Evolutionary conservation across 495 filamentous ascomycete genomes (phyloP), one percentile per base, ranked within the genome.

Genomic region (Penicillium riverlandense): DNA sequence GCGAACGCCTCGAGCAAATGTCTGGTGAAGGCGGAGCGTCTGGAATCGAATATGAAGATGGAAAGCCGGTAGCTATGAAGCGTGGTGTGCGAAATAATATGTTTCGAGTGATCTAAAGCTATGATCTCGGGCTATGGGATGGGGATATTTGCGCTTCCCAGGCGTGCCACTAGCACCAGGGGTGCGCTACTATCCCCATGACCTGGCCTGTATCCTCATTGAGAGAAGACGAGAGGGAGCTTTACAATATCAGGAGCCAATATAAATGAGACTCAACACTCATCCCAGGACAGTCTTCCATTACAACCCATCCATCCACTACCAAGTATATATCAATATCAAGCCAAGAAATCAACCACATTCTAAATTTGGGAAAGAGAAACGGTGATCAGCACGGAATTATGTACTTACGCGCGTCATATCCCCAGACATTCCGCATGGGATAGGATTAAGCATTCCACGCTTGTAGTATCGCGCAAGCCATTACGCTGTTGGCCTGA

Each of bases 41-140:
- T n/a, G 88, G 88, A 1, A 69, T 90, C 8, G 87, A 91, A 64
- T 80, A 83, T 48, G 86, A 90, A 58, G 76, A 90, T 50, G 88
- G 88, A 0, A 71, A 83, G 54, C 78, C 86, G 1, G 78, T 76
- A 8, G 69, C 82, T 1, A 86, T 91, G 84, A 92, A 90, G 63
- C 70, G 86, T 37, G 70, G 80, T 29, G 88, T 91, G 7, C 80
- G 70, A 51, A 77, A 84, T 34, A 88, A 90, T 50, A 90, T 90
- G 84, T 90, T 91, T 53, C 67, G 80, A 28, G 71, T 80, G 48
- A 85, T 81, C 28, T 83, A 47, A 72, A 16, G 10, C 31, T 2
- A 33, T 1, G 31, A 9, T 33, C 31, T 33, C 31, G 7, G 32
- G n/a, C n/a, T 9, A 34, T 34, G 10, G 22, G 22, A 22, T 1